Base-by-base conservation (phyloP, 2,329 filamentous ascomycete genomes). In the Chaetomiaceae sp. region DNA sequence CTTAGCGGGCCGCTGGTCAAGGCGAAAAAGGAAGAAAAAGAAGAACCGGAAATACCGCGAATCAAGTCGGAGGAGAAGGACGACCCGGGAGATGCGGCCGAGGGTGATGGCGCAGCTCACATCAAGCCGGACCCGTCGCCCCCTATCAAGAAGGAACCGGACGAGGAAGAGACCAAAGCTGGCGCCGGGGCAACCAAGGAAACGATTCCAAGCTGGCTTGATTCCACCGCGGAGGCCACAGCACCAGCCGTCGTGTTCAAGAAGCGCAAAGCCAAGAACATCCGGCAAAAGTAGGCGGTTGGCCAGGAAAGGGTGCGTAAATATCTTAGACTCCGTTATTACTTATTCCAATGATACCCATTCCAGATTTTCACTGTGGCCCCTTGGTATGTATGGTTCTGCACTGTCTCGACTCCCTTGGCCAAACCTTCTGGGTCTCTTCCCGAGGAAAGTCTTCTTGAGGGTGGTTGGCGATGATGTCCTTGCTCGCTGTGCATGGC, bases 191-290 rank as follows among this genome's bases (percentile, higher is more conserved):
- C 20, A 12, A 5, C 10, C 12, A 30, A 9, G 16, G 35, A 47
- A 13, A n/a, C n/a, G n/a, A n/a, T n/a, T n/a, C n/a, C n/a, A n/a
- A 33, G 10, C 41, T 13, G 50, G 20, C 44, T n/a, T 13, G 39
- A 62, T 45, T 44, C 44, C 2, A 50, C 56, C 27, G 38, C 50
- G 16, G 51, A 56, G 16, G 55, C 50, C 19, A 51, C 57, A n/a
- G 55, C 50, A 17, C 63, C 72, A 10, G 73, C 78, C 3, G 76
- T 89, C 2, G 72, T 89, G 3, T 93, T 92, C 69, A 92, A 91
- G 70, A 91, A 90, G 71, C 74, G 87, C 48, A 92, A 89, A 63
- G 74, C 81, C 13, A 86, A 83, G 71, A 79, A 76, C 44, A 73
- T 83, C 31, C 76, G 82, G 17, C 77, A 83, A 59, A 83, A 78